Base-by-base conservation (phyloP, 345 rosid genomes). In the Acer saccharum region DNA sequence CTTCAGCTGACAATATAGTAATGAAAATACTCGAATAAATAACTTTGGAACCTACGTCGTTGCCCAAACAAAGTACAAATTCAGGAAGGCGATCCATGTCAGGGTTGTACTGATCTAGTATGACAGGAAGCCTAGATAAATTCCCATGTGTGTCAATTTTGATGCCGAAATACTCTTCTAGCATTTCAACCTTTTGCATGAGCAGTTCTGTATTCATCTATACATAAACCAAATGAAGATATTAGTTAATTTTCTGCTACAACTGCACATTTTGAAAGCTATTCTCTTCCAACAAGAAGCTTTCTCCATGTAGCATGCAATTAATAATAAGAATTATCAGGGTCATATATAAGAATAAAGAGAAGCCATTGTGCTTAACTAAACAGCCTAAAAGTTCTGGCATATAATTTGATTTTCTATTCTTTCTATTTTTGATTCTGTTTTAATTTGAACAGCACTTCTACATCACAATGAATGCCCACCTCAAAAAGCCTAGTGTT, bases 81-180 rank as follows among this genome's bases (percentile, higher is more conserved):
- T 92, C 99, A 21, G 99, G 99, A 83, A 94, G 87, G 48, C 91
- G 90, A 79, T 96, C 99, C 99, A 96, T 93, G 83, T 94, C 98
- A 68, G 97, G 99, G 29, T 87, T 90, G 82, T 92, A 86, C 84
- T 96, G 99, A 77, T 96, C 99, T 74, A 96, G 97, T 79, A 96
- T 83, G 75, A 94, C 92, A 64, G 98, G 99, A 78, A 96, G 94
- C 89, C 94, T 87, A 68, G 89, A 89, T 78, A 96, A 88, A 71
- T 88, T 86, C 74, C 95, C 95, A 71, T 86, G 80, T 39, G 88
- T 55, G 77, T 92, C 94, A 32, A 95, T 84, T 81, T 82, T 83
- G 79, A 95, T 81, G 74, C 94, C 55, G 80, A 95, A 95, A 79
- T 92, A 95, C 82, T 95, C 99, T 73, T 89, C 94, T 55, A 95